Evolutionary conservation across 352 stramenopile genomes (phyloP).

Genomic region (Pythium guiyangense): DNA sequence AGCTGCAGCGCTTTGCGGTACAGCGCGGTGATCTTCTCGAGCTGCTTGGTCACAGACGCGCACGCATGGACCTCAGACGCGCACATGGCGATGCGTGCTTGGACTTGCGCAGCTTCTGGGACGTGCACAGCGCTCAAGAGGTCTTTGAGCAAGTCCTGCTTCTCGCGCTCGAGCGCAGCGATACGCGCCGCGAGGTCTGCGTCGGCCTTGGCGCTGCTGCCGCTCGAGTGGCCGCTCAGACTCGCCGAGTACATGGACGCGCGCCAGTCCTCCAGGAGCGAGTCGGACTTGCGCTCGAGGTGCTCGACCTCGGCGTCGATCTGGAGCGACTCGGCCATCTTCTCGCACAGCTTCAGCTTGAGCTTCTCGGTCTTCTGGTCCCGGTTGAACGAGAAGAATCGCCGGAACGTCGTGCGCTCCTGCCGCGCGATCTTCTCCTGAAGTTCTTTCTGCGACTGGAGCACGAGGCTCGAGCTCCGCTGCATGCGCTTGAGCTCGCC

Average conservation of each 20-base stretch:
- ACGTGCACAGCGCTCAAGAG: constrained; percentile 39
- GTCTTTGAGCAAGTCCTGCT: constrained; percentile 43
- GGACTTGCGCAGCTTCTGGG: constrained; percentile 56
- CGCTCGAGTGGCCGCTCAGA: constrained; percentile 7
- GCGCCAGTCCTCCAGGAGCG: constrained; percentile 42
- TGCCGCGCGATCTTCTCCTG: constrained; percentile 65
- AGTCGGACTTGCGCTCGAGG: constrained; percentile 52
- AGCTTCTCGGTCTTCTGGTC: constrained; percentile 44
- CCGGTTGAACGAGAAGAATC: constrained; percentile 52
- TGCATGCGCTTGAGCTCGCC: constrained; percentile 35
- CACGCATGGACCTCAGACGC: constrained; percentile 62
- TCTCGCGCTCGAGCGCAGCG: constrained; percentile 48
- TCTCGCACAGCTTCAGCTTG: constrained; percentile 50
- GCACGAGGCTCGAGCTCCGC: constrained; percentile 31
- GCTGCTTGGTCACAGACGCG: constrained; percentile 66
- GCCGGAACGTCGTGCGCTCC: constrained; percentile 43
- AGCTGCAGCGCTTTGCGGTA: constrained; percentile 67
- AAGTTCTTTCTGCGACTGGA: constrained; percentile 57
- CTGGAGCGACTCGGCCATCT: constrained; percentile 44
- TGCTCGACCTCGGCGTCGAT: constrained; percentile 49
- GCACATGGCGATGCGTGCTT: constrained; percentile 75
- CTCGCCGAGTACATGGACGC: constrained; percentile 23
- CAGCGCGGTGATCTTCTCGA: constrained; percentile 43
- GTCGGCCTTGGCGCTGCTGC: constrained; percentile 5
- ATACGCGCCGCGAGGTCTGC: constrained; percentile 29